phyloP scores from a whole-genome alignment of 306 rosid species.

The Cyclanthera cordifolia region DNA sequence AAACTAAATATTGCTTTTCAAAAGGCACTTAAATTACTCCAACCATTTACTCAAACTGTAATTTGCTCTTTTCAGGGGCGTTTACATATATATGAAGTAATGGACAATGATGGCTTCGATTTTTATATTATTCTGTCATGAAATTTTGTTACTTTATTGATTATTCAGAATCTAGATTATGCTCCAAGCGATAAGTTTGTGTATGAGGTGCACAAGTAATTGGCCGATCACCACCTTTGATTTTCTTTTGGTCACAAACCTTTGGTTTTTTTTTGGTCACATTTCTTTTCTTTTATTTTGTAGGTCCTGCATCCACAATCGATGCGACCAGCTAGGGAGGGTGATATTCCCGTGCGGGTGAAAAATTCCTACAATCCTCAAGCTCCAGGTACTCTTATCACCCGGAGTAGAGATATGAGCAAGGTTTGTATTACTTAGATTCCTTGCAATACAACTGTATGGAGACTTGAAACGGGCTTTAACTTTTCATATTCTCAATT shows the following conservation, averaged over 20 bases:
- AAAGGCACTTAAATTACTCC: neutral
- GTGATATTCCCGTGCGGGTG: conserved; percentile 92
- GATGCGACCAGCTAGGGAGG: conserved; percentile 96
- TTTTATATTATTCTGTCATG: neutral
- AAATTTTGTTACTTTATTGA: conserved; percentile 11
- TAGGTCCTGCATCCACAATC: conserved; percentile 99
- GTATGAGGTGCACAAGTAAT: neutral
- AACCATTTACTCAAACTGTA: neutral
- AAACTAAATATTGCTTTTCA: neutral
- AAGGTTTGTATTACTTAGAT: conserved; percentile 40
- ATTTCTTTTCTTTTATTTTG: conserved; percentile 12
- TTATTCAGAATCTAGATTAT: neutral
- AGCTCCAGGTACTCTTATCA: conserved; percentile 90
- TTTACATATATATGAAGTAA: neutral
- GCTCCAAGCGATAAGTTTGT: no score
- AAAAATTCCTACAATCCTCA: conserved; percentile 90
- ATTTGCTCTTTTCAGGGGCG: neutral
- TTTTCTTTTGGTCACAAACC: neutral
- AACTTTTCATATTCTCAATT: conserved; percentile 21
- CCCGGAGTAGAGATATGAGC: conserved; percentile 77
- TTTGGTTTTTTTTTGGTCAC: neutral
- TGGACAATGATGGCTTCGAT: neutral
- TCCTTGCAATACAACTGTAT: neutral
- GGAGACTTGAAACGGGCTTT: conserved; percentile 11
- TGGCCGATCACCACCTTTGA: neutral